Base-by-base conservation (phyloP, 805 yeast species). In the Naumovozyma baii region DNA sequence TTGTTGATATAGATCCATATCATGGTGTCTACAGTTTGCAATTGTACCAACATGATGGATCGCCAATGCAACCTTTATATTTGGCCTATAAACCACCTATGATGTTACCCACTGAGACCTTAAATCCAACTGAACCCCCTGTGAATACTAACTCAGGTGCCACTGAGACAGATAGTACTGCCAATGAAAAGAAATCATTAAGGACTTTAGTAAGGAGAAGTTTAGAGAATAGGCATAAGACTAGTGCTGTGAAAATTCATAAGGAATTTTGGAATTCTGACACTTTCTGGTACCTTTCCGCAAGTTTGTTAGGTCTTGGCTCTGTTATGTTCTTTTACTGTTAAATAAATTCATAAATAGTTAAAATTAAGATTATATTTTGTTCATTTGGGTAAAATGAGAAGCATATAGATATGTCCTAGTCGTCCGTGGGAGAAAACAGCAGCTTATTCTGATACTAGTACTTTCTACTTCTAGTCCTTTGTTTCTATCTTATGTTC, bases 81-180 rank as follows among this genome's bases (percentile, higher is more conserved):
- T 71, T 92, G 60, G 95, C 94, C 2, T 92, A 88, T 67, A 74
- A 74, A 52, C 98, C 98, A 4, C 94, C 98, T 8, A 72, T 83
- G 74, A 92, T 92, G 98, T 74, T 92, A 44, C 98, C 98, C 17
- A 92, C 97, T 1, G 64, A 59, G 39, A 88, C 96, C 0, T 66
- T 92, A 70, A 90, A 88, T 62, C 98, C 98, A 17, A 83, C 95
- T 2, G 46, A 34, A 16, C 41, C 25, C 4, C 14, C 45, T 4
- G 49, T 49, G 4, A 64, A 67, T 2, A 51, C 55, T 4, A 50
- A 54, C 4, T 49, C 69, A 4, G 43, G 64, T 35, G 45, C 65
- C 10, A 15, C 31, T 2, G 43, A 38, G 12, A 38, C 53, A 15
- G 48, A 47, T 15, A 40, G 54, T 14, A 38, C 65, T 51, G 48